Evolutionary conservation across 805 yeast genomes (phyloP), one percentile per base, ranked within the genome.

Genomic region (Candida arabinofermentans): DNA sequence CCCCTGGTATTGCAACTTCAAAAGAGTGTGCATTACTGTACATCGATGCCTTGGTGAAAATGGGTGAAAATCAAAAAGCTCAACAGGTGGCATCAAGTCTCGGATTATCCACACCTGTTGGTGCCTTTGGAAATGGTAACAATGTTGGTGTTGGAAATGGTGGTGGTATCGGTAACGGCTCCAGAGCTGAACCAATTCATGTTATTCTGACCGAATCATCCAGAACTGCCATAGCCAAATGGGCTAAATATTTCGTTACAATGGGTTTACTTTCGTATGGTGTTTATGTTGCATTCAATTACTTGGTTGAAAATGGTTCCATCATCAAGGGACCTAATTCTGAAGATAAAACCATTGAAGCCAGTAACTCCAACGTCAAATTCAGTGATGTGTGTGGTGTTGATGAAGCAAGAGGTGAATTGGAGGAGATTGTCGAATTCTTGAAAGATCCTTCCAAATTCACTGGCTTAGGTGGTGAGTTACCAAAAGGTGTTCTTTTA

Each of bases 341-440:
- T 4, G 55, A 51, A 41, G 55, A 51, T 40, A 51, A 51, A 34
- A 47, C 51, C 3, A 51, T 51, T 18, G 55, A 51, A 37, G 55
- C 50, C 13, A 51, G 55, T 37, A 51, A 51, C 30, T 48, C 53
- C 18, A 74, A 85, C 31, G 97, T 90, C 30, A 82, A 81, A 60
- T 93, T 93, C 63, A 77, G 81, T 34, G 99, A 93, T 62, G 98
- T 95, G 27, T 83, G 90, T 58, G 99, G 99, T 43, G 95, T 91
- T 47, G 99, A 95, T 65, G 99, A 93, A 69, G 99, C 99, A 4
- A 81, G 97, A 57, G 87, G 95, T 7, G 99, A 93, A 67, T 74
- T 93, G 49, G 96, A 93, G 65, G 99, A 93, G 65, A 86, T 95
- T 55, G 99, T 93, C n/a, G 97, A 91, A 46, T 93, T 93, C 58